These are phyloP conservation scores for Rhizopus sp. DNA, from an alignment of 371 early-diverging fungal species.

Conservation along the genomic window DNA sequence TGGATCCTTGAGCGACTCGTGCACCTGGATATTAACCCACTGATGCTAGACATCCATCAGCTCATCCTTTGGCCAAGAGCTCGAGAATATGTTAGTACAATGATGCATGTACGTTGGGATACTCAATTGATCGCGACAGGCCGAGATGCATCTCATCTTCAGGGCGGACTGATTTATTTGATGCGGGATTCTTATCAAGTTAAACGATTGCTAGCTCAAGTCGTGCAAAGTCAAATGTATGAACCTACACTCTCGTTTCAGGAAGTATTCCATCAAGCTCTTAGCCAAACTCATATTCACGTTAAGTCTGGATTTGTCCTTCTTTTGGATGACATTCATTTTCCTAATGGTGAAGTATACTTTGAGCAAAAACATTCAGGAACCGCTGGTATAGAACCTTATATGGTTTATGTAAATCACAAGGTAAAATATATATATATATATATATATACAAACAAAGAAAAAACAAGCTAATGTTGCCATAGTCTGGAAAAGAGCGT, in stretches of 20 bases:
- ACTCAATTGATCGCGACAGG: conserved; percentile 22
- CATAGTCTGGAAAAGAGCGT: conserved; percentile 16
- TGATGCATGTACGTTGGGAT: conserved; percentile 17
- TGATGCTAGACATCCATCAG: conserved; percentile 23
- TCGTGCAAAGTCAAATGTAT: conserved; percentile 15
- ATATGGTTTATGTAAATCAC: conserved; percentile 23
- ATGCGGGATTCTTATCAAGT: conserved; percentile 4
- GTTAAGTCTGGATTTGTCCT: conserved; percentile 22
- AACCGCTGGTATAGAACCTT: conserved; percentile 20
- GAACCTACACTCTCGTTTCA: conserved; percentile 7
- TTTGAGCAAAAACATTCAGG: conserved; percentile 13
- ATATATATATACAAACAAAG: neutral
- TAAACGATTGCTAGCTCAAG: conserved; percentile 18
- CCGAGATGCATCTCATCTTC: conserved; percentile 7
- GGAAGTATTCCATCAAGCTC: conserved; percentile 23
- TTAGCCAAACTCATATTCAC: conserved; percentile 15
- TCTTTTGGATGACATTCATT: conserved; percentile 25
- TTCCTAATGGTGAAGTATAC: conserved; percentile 22
- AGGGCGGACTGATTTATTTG: conserved; percentile 13
- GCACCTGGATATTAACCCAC: conserved; percentile 4
- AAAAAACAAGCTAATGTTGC: neutral
- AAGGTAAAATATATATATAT: conserved; percentile 11
- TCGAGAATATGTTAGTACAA: conserved; percentile 18
- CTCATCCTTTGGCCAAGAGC: conserved; percentile 18
- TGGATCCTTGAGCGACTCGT: conserved; percentile 19